Evolutionary conservation across 148 eudicot genomes (phyloP), one percentile per base, ranked within the genome.

Genomic region (Limonium bicolor): DNA sequence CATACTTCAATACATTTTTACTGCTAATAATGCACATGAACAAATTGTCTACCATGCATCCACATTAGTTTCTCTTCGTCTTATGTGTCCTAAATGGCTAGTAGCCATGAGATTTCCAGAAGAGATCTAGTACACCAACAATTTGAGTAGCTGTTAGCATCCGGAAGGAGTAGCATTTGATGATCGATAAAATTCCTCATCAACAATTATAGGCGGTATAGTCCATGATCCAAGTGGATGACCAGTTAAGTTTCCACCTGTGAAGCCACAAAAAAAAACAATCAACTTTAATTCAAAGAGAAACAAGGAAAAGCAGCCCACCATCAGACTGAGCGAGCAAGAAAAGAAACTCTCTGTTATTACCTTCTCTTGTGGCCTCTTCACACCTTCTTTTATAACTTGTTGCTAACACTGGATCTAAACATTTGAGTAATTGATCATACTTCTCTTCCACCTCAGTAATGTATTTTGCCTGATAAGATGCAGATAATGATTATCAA

Each of bases 311-410:
- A 38, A 17, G 18, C 23, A 40, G 44, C 19, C 14, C 8, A 43
- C 29, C 17, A 18, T 20, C 22, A 27, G n/a, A 8, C 3, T 20
- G 7, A 37, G 25, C 24, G 12, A 17, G 42, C 42, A 2, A 38
- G 20, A 22, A 18, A 4, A 12, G 42, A 38, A 14, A 8, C 10
- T 10, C n/a, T n/a, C n/a, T n/a, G n/a, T n/a, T 16, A 46, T 35
- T 59, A 84, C 95, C 97, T 90, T 90, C 82, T 75, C 48, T 77
- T 17, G 97, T 84, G 50, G 97, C 97, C 61, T 90, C 97, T 80
- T 80, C 85, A 47, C 97, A 90, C 71, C 97, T 68, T 73, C 32
- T 70, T 59, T 61, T 73, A 62, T 80, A 90, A 27, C 59, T 66
- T 20, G 26, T 7, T n/a, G 69, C 68, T 42, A 90, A 59, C 46